Evolutionary conservation across 2,329 filamentous ascomycete genomes (phyloP).

Genomic region (Eurotiales sp.): DNA sequence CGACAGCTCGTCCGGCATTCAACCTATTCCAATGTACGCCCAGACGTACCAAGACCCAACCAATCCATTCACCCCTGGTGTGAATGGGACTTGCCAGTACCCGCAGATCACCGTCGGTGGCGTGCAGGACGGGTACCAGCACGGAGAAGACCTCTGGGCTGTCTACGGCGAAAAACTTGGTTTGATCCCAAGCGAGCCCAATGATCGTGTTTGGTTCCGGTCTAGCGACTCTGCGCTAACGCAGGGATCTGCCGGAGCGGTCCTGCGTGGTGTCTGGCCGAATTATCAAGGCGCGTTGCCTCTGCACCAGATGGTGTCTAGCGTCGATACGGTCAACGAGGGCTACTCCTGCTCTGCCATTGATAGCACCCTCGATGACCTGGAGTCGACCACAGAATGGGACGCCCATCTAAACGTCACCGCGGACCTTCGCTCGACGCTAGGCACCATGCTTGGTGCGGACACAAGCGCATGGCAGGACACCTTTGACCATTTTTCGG

Average conservation of each 20-base stretch:
- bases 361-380: conserved; percentile 19
- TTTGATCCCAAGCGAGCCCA: conserved; percentile 28
- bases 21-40: conserved; percentile 30
- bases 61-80: conserved; percentile 31
- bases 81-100: conserved; percentile 36
- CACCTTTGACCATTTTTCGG: conserved; percentile 38
- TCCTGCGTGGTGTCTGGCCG: conserved; percentile 38
- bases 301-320: conserved; percentile 34
- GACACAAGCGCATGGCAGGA: conserved; percentile 26
- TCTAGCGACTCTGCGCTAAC: conserved; percentile 35
- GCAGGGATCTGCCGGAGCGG: conserved; percentile 34
- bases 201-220: conserved; percentile 33
- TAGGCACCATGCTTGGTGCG: conserved; percentile 32
- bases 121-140: conserved; percentile 35
- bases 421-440: conserved; percentile 22
- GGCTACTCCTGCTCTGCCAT: conserved; percentile 32
- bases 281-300: conserved; percentile 28
- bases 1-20: conserved; percentile 15
- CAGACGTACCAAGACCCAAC: conserved; percentile 34
- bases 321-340: conserved; percentile 34
- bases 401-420: conserved; percentile 34
- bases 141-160: conserved; percentile 32
- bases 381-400: conserved; percentile 32
- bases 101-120: conserved; percentile 39
- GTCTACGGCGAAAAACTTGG: conserved; percentile 32